These are phyloP conservation scores for Eucalyptus pumila DNA, from an alignment of 345 rosid species.

Conservation along the genomic window DNA sequence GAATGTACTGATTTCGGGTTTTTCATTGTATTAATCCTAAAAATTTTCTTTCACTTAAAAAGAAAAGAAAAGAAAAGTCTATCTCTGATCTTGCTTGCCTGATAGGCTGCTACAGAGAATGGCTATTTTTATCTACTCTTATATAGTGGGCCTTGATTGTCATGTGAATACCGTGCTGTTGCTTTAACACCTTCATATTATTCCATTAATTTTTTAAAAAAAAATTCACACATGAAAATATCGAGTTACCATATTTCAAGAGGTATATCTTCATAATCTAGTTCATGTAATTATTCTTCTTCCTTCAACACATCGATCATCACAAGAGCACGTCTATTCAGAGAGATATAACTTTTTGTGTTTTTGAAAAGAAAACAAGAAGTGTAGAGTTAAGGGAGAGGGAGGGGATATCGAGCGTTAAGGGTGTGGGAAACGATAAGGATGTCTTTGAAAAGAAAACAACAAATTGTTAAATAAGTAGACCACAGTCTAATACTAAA, in stretches of 20 bases:
- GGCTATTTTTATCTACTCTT: background rate
- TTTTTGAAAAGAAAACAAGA: no score
- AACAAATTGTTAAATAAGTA: background rate
- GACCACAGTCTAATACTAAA: background rate
- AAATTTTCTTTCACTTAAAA: no score
- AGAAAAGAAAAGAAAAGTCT: no score
- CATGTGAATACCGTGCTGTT: background rate
- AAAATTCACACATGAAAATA: background rate
- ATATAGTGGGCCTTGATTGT: background rate
- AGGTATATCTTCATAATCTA: background rate
- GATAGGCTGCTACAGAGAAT: background rate
- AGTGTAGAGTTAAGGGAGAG: no score
- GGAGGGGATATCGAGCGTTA: background rate
- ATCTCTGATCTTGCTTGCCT: background rate
- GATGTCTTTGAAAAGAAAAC: background rate
- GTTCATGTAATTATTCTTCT: background rate
- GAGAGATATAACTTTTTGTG: background rate
- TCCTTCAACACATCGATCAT: background rate
- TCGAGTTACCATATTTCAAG: background rate
- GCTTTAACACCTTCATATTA: background rate
- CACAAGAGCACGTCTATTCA: background rate
- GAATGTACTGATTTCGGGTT: fast-evolving
- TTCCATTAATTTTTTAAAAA: background rate
- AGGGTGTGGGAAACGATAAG: fast-evolving
- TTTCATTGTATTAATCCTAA: no score